Evolutionary conservation across 1,284 basidiomycete species (phyloP).

Genomic region (Gastroboletus turbinatus): DNA sequence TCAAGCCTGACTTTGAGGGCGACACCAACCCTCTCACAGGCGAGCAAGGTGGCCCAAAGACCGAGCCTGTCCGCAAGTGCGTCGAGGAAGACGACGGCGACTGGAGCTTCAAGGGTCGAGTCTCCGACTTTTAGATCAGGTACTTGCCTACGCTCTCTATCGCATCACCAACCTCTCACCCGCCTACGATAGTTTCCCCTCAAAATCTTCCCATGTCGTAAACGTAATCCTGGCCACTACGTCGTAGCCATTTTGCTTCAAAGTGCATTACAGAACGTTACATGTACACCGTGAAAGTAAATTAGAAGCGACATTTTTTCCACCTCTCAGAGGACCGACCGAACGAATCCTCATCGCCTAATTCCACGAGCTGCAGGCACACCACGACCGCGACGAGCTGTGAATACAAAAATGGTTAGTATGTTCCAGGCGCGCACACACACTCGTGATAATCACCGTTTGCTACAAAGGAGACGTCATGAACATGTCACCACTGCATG

Average conservation of each 20-base stretch:
- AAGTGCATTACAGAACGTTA: conserved; percentile 14
- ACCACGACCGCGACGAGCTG: conserved; percentile 83
- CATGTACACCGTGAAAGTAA: conserved; percentile 12
- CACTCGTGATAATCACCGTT: conserved; percentile 49
- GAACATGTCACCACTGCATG: conserved; percentile 5
- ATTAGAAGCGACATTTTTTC: conserved; percentile 15
- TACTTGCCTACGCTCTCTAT: neutral
- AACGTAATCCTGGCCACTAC: neutral
- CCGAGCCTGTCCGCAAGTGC: conserved; percentile 69
- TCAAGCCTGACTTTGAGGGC: conserved; percentile 67
- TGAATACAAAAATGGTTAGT: conserved; percentile 14
- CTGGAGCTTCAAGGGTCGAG: conserved; percentile 82
- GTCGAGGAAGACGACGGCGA: conserved; percentile 56
- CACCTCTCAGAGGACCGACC: neutral
- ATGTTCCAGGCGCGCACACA: neutral
- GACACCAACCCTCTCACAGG: conserved; percentile 74
- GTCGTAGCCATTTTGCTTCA: neutral
- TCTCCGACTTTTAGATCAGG: conserved; percentile 70
- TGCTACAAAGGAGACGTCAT: conserved; percentile 41
- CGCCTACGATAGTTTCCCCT: neutral
- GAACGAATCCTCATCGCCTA: conserved; percentile 52
- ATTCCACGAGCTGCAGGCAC: conserved; percentile 74
- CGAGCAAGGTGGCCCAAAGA: conserved; percentile 75
- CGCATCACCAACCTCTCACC: neutral
- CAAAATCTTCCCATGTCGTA: too few species aligned